These are phyloP conservation scores for Nakazawaea ambrosiae DNA, from an alignment of 805 yeast genomes.

Conservation along the genomic window DNA sequence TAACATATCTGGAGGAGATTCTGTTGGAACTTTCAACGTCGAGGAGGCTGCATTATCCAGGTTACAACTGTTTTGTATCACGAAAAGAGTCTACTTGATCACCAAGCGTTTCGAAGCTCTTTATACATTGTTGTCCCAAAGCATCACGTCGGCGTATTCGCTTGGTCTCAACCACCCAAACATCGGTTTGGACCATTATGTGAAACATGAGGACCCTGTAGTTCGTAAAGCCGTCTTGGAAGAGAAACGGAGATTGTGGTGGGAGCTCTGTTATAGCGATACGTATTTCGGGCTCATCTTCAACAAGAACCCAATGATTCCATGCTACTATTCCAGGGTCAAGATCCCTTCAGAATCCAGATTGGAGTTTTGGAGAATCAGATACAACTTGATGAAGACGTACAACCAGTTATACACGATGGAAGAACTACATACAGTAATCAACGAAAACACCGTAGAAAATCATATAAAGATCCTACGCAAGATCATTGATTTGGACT, in stretches of 20 bases:
- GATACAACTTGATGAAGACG: constrained; percentile 33
- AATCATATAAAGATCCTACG: background rate
- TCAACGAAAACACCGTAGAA: background rate
- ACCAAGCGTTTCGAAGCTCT: constrained; percentile 1
- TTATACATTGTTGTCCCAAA: background rate
- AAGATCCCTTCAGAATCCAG: constrained; percentile 2
- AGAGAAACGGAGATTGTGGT: constrained; percentile 6
- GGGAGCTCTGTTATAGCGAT: constrained; percentile 7
- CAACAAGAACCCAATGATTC: constrained; percentile 5
- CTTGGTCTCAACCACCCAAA: background rate
- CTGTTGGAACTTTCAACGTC: background rate
- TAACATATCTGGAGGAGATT: background rate
- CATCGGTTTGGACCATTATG: background rate
- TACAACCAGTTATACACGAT: constrained; percentile 18
- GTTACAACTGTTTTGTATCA: background rate
- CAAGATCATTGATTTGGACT: constrained; percentile 1
- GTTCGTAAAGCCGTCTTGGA: background rate
- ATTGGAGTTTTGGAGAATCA: constrained; percentile 23
- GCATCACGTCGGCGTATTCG: background rate
- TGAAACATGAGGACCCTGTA: constrained; percentile 1
- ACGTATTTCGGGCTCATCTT: constrained; percentile 5
- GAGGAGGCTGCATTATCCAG: background rate
- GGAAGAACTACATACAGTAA: background rate
- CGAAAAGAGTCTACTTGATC: background rate
- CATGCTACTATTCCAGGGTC: background rate